A percentile compares a stretch with the other conserved stretches of the same genome.
phyloP scores from a whole-genome alignment of 2,329 filamentous ascomycete species.

The Apiospora phragmitis region DNA sequence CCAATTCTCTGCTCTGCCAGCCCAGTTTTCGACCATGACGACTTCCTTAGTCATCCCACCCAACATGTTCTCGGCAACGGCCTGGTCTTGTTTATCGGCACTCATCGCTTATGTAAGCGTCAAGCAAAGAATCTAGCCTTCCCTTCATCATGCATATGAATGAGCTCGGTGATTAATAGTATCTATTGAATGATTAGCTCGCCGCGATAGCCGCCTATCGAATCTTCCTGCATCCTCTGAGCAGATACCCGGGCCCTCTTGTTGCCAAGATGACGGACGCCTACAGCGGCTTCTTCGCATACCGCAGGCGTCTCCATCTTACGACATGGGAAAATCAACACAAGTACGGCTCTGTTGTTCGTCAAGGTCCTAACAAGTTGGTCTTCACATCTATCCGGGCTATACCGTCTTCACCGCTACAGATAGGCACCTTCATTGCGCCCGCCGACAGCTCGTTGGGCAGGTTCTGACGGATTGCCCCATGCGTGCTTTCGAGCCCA shows the following conservation, averaged over 20 bases:
- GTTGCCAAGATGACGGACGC: slow-evolving; percentile 20
- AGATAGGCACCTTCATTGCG: slow-evolving; percentile 19
- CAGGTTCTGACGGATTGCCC: slow-evolving; percentile 19
- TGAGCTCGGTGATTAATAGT: background rate
- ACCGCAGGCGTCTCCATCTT: slow-evolving; percentile 18
- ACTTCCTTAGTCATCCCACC: background rate
- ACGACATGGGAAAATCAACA: slow-evolving; percentile 4
- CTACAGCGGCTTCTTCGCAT: slow-evolving; percentile 20
- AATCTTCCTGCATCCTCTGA: slow-evolving; percentile 18
- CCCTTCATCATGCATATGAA: too few species aligned
- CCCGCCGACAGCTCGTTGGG: slow-evolving; percentile 19
- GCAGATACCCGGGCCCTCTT: slow-evolving; percentile 19
- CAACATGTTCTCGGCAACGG: background rate
- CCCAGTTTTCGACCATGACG: background rate
- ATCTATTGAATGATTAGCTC: background rate
- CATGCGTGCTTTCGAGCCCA: slow-evolving; percentile 23
- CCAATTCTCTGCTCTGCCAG: background rate
- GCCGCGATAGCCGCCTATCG: background rate
- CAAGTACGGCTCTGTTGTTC: slow-evolving; percentile 19
- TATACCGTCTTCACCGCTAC: slow-evolving; percentile 18
- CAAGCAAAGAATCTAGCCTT: background rate
- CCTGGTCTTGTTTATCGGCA: background rate
- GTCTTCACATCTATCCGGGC: slow-evolving; percentile 21
- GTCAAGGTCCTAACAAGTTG: slow-evolving; percentile 21
- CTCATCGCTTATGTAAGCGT: background rate